Conservation (phyloP, 805 yeast genomes). For the Zygosaccharomyces rouxii region DNA sequence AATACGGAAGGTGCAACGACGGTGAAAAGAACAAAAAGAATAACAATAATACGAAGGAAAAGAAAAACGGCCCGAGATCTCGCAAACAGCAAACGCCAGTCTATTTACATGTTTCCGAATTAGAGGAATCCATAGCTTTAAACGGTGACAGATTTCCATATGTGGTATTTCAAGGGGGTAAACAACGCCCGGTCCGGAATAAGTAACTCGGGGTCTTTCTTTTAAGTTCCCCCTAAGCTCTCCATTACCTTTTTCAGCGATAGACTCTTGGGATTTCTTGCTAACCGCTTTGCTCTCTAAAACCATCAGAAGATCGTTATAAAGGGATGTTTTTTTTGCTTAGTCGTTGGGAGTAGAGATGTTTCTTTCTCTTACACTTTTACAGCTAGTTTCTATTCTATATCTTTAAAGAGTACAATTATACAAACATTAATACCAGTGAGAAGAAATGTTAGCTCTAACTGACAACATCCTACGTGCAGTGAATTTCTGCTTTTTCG, state of each 20-base stretch:
- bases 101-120: not conserved
- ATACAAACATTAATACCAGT: not conserved
- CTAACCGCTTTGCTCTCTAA: slow-evolving; percentile 5
- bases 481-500: slow-evolving; percentile 68
- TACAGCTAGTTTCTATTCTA: not conserved
- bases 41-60: not conserved
- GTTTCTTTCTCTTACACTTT: not conserved
- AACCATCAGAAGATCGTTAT: not conserved
- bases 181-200: slow-evolving; percentile 1
- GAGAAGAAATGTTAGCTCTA: slow-evolving; percentile 53
- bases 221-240: not conserved
- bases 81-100: not conserved
- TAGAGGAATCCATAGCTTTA: not conserved
- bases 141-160: not conserved
- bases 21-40: not conserved
- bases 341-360: not conserved
- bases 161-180: slow-evolving; percentile 6
- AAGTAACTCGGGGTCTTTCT: slow-evolving; percentile 1
- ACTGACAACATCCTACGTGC: slow-evolving; percentile 74
- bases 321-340: slow-evolving; percentile 1
- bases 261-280: slow-evolving; percentile 3
- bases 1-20: not conserved
- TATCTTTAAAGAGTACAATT: too few species aligned
- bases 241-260: slow-evolving; percentile 1
- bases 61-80: not conserved